Conservation (phyloP, 1,284 basidiomycete genomes). For the Tetrapyrgos nigripes region DNA sequence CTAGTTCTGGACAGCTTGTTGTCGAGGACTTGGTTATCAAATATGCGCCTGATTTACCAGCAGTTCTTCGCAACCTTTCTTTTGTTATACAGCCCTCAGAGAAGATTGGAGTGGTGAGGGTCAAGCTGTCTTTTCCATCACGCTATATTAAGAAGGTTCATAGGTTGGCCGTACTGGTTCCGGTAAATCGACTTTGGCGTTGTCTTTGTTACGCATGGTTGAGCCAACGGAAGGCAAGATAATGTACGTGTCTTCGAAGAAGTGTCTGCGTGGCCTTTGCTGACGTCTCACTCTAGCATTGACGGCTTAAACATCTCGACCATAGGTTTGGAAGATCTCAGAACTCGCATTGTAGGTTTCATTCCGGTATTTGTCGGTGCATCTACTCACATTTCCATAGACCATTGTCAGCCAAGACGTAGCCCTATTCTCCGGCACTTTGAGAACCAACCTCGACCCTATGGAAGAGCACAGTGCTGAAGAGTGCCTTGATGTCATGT, state of each 20-base stretch:
- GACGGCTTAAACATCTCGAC: slow-evolving; percentile 85
- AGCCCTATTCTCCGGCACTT: slow-evolving; percentile 85
- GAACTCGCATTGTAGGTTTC: slow-evolving; percentile 62
- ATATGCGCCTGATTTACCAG: slow-evolving; percentile 78
- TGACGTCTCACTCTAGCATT: slow-evolving; percentile 48
- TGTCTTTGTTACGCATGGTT: slow-evolving; percentile 81
- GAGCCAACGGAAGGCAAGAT: slow-evolving; percentile 80
- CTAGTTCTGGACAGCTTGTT: slow-evolving; percentile 57
- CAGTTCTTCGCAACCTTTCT: slow-evolving; percentile 71
- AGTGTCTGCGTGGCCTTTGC: background rate
- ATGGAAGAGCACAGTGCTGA: slow-evolving; percentile 65
- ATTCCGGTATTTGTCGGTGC: background rate
- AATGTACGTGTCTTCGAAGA: slow-evolving; percentile 45
- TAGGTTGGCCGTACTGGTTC: slow-evolving; percentile 74
- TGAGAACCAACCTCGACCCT: slow-evolving; percentile 82
- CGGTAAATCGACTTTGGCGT: slow-evolving; percentile 77
- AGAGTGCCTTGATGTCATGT: slow-evolving; percentile 70
- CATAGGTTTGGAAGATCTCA: slow-evolving; percentile 84
- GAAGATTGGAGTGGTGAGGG: slow-evolving; percentile 74
- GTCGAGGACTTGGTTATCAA: slow-evolving; percentile 73
- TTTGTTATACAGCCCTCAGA: slow-evolving; percentile 78
- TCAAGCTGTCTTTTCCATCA: background rate
- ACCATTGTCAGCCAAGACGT: slow-evolving; percentile 87
- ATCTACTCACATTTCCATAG: slow-evolving; percentile 37
- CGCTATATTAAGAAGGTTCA: background rate